These are phyloP conservation scores for Teratosphaeria zuluensis DNA, from an alignment of 2,329 filamentous ascomycete species.

Conservation along the genomic window DNA sequence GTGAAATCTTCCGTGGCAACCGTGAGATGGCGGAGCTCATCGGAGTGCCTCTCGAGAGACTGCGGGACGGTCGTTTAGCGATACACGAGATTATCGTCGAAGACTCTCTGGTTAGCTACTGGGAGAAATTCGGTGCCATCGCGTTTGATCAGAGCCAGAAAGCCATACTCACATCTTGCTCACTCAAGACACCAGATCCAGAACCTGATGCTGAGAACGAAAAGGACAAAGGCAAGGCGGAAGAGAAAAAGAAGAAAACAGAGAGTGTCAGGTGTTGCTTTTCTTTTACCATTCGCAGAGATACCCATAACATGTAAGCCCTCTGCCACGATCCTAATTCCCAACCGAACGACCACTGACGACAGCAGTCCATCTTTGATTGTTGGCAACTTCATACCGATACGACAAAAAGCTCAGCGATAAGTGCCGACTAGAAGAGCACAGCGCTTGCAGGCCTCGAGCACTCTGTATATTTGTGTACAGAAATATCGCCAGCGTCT, in stretches of 20 bases:
- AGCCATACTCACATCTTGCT: constrained; percentile 87
- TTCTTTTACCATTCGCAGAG: constrained; percentile 89
- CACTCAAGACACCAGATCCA: constrained; percentile 66
- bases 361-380: constrained; percentile 72
- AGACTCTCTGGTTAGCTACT: constrained; percentile 90
- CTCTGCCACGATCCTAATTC: constrained; percentile 2
- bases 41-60: constrained; percentile 77
- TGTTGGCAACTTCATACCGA: constrained; percentile 91
- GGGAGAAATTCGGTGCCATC: constrained; percentile 98
- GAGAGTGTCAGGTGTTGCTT: constrained; percentile 82
- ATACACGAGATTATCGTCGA: constrained; percentile 94
- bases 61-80: constrained; percentile 88
- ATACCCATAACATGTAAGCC: constrained; percentile 90
- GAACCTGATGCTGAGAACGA: constrained; percentile 23
- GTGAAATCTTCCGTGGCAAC: constrained; percentile 94
- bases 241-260: constrained; percentile 1
- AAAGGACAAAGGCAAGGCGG: neutral
- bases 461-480: neutral
- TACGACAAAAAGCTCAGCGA: constrained; percentile 28
- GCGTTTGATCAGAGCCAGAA: constrained; percentile 92
- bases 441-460: neutral
- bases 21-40: constrained; percentile 98
- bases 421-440: neutral
- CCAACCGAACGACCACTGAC: neutral
- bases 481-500: neutral